Evolutionary conservation across 2,329 filamentous ascomycete genomes (phyloP).

Genomic region (Penicillium sp.): DNA sequence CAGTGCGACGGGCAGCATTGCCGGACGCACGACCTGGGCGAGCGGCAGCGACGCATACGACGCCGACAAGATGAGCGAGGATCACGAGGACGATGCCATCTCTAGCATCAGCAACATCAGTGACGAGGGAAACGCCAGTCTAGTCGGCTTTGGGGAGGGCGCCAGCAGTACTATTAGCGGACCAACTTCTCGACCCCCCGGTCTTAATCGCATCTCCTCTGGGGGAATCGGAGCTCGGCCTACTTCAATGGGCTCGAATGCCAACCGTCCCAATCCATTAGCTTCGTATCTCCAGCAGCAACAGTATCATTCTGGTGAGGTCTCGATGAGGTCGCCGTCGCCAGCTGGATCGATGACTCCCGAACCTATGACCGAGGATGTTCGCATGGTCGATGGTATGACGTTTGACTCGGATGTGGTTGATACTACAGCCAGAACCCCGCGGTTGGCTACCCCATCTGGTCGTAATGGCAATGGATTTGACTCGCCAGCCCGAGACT

Average conservation of each 20-base stretch:
- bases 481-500: slow-evolving; percentile 20
- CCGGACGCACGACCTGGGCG: slow-evolving; percentile 68
- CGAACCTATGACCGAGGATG: slow-evolving; percentile 50
- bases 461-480: slow-evolving; percentile 15
- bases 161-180: slow-evolving; percentile 82
- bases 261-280: slow-evolving; percentile 33
- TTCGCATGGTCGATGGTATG: slow-evolving; percentile 66
- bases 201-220: slow-evolving; percentile 40
- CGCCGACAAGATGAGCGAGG: slow-evolving; percentile 58
- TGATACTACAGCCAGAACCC: slow-evolving; percentile 63
- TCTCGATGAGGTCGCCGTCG: slow-evolving; percentile 43
- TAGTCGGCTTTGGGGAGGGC: slow-evolving; percentile 91
- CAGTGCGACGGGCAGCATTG: slow-evolving; percentile 73
- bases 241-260: slow-evolving; percentile 44
- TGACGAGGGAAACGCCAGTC: slow-evolving; percentile 76
- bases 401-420: slow-evolving; percentile 62
- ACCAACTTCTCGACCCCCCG: slow-evolving; percentile 64
- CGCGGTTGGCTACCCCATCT: slow-evolving; percentile 49
- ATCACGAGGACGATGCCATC: slow-evolving; percentile 63
- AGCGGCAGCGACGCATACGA: slow-evolving; percentile 61
- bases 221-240: slow-evolving; percentile 29
- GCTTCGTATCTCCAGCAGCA: slow-evolving; percentile 30
- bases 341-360: slow-evolving; percentile 40
- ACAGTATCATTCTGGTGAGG: slow-evolving; percentile 30
- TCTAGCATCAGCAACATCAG: slow-evolving; percentile 76